Evolutionary conservation across 306 rosid species (phyloP).

Genomic region (Cucurbita argyrosperma): DNA sequence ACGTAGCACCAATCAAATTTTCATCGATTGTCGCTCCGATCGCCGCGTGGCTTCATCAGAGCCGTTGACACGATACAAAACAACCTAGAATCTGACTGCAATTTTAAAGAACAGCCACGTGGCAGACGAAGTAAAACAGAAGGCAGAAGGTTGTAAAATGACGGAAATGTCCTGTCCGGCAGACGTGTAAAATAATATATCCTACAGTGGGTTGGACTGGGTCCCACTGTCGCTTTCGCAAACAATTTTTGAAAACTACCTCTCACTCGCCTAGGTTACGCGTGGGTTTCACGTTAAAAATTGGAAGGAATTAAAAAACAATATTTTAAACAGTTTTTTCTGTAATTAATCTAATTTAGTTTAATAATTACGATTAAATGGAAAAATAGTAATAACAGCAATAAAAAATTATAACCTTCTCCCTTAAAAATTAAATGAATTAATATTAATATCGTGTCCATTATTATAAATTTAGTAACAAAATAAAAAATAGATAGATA

Average conservation of each 20-base stretch:
- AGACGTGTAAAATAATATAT: background rate
- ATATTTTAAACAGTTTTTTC: background rate
- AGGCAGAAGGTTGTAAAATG: background rate
- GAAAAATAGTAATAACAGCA: background rate
- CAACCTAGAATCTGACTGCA: background rate
- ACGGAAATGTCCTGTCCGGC: background rate
- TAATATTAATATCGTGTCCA: too few species aligned
- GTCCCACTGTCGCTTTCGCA: background rate
- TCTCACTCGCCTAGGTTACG: background rate
- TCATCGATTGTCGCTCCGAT: background rate
- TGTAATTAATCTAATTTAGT: background rate
- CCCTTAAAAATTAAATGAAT: too few species aligned
- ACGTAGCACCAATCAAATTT: background rate
- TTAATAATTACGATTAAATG: background rate
- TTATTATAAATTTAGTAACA: too few species aligned
- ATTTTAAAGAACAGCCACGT: background rate
- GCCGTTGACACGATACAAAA: background rate
- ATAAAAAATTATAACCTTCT: too few species aligned
- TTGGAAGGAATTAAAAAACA: background rate
- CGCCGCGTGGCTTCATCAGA: background rate
- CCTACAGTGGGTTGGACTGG: background rate
- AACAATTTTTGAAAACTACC: background rate
- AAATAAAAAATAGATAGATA: too few species aligned
- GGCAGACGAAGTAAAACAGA: background rate
- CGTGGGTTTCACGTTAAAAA: background rate